Conservation (phyloP, 1,284 basidiomycete genomes). For the Chiua sp. region DNA sequence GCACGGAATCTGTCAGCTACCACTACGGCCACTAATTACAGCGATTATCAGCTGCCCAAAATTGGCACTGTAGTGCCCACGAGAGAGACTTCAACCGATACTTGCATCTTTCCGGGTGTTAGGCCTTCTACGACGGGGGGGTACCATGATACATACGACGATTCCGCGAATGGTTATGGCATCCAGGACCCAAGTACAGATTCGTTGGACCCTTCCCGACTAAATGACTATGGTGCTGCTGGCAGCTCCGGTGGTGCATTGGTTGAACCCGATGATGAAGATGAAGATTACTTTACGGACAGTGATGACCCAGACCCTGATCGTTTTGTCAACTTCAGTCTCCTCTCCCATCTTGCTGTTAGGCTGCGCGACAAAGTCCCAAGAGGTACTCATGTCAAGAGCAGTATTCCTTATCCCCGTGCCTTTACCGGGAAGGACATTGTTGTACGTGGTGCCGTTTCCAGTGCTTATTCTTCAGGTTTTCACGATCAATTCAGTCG, state of each 20-base stretch:
- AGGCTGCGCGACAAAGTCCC: slow-evolving; percentile 88
- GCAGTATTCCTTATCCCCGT: slow-evolving; percentile 83
- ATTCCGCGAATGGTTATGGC: slow-evolving; percentile 26
- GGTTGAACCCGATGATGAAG: slow-evolving; percentile 53
- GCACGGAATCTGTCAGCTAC: slow-evolving; percentile 32
- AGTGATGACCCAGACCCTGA: slow-evolving; percentile 78
- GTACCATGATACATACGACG: slow-evolving; percentile 19
- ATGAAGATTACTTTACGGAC: slow-evolving; percentile 64
- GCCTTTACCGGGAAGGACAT: slow-evolving; percentile 94
- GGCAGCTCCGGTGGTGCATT: slow-evolving; percentile 47
- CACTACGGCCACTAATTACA: slow-evolving; percentile 32
- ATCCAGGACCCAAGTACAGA: slow-evolving; percentile 28
- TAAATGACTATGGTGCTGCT: slow-evolving; percentile 33
- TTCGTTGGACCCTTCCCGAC: slow-evolving; percentile 33
- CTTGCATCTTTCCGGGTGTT: slow-evolving; percentile 22
- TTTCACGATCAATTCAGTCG: slow-evolving; percentile 51
- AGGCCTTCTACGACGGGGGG: slow-evolving; percentile 33
- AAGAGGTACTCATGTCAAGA: slow-evolving; percentile 87
- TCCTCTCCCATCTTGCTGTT: slow-evolving; percentile 89
- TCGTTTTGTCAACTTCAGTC: slow-evolving; percentile 84
- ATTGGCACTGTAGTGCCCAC: slow-evolving; percentile 17
- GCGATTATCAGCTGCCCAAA: slow-evolving; percentile 22
- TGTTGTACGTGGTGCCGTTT: slow-evolving; percentile 66
- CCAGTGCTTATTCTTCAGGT: background rate
- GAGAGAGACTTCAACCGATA: slow-evolving; percentile 21